phyloP scores from a whole-genome alignment of 768 basidiomycete species.

The Trametes gibbosa region DNA sequence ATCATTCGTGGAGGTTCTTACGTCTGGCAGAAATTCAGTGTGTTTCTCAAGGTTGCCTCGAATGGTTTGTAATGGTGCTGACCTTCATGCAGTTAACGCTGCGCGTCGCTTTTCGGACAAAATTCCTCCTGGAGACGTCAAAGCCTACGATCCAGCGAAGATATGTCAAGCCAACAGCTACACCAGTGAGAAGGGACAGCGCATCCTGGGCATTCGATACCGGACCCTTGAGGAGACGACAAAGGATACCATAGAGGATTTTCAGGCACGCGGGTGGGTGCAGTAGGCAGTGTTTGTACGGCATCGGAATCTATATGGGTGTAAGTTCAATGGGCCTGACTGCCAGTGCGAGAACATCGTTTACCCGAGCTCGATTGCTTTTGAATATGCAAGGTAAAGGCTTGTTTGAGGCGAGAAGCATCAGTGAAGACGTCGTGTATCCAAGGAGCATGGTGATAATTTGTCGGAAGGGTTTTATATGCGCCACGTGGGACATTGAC shows the following conservation, averaged over 20 bases:
- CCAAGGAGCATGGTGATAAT: no score
- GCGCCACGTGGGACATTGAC: no score
- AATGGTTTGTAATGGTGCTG: not conserved
- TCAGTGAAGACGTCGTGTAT: no score
- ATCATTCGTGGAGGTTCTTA: constrained; percentile 39
- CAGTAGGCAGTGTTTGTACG: not conserved
- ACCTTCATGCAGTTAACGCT: constrained; percentile 4
- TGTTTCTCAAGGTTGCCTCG: not conserved
- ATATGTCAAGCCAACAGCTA: constrained; percentile 29
- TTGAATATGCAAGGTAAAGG: no score
- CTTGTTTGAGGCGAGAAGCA: no score
- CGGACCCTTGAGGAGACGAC: constrained; percentile 20
- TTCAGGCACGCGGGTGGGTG: constrained; percentile 8
- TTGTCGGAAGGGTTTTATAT: no score
- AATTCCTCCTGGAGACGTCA: constrained; percentile 6
- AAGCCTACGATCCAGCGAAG: constrained; percentile 19
- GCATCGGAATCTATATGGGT: no score
- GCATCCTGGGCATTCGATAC: constrained; percentile 24
- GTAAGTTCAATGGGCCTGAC: no score
- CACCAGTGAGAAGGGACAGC: constrained; percentile 34
- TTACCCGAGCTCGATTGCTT: no score
- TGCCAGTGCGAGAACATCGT: no score
- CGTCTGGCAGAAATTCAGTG: constrained; percentile 20
- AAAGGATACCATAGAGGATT: constrained; percentile 23
- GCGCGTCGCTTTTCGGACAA: constrained; percentile 5